These are phyloP conservation scores for Anthracocystis panici-leucophaei DNA, from an alignment of 1,284 basidiomycete genomes.

Conservation along the genomic window DNA sequence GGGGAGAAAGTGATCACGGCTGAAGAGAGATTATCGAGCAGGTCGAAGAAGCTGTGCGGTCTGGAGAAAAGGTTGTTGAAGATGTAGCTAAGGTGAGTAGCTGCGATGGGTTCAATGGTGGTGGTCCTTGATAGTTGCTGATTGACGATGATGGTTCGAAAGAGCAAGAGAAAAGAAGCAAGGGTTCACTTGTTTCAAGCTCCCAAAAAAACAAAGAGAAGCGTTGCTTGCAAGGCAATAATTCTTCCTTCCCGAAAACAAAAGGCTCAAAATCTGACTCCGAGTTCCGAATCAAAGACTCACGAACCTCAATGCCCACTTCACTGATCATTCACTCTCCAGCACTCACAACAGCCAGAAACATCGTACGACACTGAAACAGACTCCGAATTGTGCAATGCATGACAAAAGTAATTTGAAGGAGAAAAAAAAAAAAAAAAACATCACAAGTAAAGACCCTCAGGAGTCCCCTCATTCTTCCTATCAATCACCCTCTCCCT, in stretches of 20 bases:
- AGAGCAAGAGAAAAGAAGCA: conserved; percentile 1
- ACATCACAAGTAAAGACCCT: conserved; percentile 58
- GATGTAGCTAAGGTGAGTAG: too few relatives aligned
- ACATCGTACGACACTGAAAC: background rate
- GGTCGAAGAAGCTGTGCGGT: too few relatives aligned
- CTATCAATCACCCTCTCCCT: conserved; percentile 67
- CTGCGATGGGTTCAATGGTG: background rate
- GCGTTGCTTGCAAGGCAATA: background rate
- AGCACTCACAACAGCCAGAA: background rate
- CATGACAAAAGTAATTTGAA: background rate
- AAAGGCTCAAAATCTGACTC: conserved; percentile 2
- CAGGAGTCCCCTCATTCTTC: conserved; percentile 67
- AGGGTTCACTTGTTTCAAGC: conserved; percentile 2
- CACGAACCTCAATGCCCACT: background rate
- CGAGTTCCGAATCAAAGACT: conserved; percentile 1
- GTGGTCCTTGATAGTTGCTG: background rate
- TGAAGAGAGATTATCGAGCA: background rate
- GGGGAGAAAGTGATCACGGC: too few relatives aligned
- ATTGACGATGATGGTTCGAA: background rate
- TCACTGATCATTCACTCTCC: background rate
- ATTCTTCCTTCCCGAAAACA: background rate
- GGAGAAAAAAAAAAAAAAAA: background rate
- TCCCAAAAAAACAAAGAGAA: background rate
- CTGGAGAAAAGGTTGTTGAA: too few relatives aligned
- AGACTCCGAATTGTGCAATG: background rate